Conservation (phyloP, 2,329 filamentous ascomycete genomes). For the Fusarium newnesense region DNA sequence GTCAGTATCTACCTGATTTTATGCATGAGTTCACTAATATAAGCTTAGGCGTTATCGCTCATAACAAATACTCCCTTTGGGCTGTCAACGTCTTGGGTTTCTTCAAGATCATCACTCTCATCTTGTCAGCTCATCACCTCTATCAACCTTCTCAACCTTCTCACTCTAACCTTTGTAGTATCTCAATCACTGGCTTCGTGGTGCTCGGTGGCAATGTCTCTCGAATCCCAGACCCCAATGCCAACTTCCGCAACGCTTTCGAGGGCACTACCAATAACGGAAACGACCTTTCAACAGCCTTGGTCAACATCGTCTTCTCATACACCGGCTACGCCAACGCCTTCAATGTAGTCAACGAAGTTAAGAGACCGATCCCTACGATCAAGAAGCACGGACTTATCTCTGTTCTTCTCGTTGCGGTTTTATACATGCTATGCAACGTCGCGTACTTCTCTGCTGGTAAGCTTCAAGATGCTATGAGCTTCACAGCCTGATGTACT, state of each 20-base stretch:
- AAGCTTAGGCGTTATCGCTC: constrained; percentile 59
- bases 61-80: constrained; percentile 67
- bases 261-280: constrained; percentile 49
- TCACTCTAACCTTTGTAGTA: constrained; percentile 23
- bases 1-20: constrained; percentile 46
- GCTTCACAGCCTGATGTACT: background rate
- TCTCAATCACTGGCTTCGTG: constrained; percentile 69
- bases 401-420: constrained; percentile 62
- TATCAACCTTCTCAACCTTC: constrained; percentile 25
- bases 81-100: constrained; percentile 66
- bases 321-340: constrained; percentile 68
- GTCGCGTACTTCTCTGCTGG: constrained; percentile 68
- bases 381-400: constrained; percentile 61
- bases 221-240: constrained; percentile 45
- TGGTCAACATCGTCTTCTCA: constrained; percentile 69
- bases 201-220: constrained; percentile 59
- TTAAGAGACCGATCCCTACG: constrained; percentile 68
- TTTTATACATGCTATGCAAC: constrained; percentile 68
- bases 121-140: constrained; percentile 61
- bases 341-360: constrained; percentile 71
- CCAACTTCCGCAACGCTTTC: constrained; percentile 52
- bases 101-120: constrained; percentile 69
- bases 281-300: constrained; percentile 55
- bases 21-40: background rate
- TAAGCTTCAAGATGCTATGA: accelerated